Conservation (phyloP, 192 early-diverging fungal genomes). For the Oehlia diaphana region DNA sequence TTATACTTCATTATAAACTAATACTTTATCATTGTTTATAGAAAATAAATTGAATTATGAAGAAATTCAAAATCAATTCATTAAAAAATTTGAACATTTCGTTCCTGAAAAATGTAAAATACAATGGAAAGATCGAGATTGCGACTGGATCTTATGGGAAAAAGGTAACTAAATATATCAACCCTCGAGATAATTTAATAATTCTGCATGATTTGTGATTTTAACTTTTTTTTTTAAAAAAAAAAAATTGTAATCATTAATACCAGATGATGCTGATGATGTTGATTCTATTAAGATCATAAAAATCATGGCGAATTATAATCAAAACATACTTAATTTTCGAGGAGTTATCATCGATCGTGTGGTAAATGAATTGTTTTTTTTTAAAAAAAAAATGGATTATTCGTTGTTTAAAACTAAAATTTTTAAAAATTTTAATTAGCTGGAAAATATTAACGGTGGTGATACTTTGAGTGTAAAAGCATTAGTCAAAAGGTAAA, state of each 20-base stretch:
- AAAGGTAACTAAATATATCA: background rate
- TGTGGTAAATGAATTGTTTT: background rate
- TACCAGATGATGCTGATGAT: background rate
- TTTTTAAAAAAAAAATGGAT: no score
- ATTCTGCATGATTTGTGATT: no score
- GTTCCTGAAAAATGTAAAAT: background rate
- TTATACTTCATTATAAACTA: no score
- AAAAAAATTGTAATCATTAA: background rate
- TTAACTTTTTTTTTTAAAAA: no score
- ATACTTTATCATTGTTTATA: background rate
- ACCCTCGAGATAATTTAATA: background rate
- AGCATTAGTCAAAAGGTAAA: background rate
- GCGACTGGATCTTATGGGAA: background rate
- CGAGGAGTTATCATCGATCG: background rate
- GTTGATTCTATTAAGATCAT: background rate
- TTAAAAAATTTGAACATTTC: background rate
- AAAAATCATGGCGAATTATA: background rate
- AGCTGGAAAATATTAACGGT: background rate
- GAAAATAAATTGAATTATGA: background rate
- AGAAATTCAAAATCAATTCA: background rate
- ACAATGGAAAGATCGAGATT: background rate
- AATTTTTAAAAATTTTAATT: background rate
- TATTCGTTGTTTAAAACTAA: no score
- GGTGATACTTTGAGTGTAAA: background rate
- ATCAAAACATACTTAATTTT: background rate